A percentile compares a stretch with the other conserved stretches of the same genome.
These are phyloP conservation scores for Globisporangium recalcitrans DNA, from an alignment of 352 stramenopile genomes.

Conservation along the genomic window DNA sequence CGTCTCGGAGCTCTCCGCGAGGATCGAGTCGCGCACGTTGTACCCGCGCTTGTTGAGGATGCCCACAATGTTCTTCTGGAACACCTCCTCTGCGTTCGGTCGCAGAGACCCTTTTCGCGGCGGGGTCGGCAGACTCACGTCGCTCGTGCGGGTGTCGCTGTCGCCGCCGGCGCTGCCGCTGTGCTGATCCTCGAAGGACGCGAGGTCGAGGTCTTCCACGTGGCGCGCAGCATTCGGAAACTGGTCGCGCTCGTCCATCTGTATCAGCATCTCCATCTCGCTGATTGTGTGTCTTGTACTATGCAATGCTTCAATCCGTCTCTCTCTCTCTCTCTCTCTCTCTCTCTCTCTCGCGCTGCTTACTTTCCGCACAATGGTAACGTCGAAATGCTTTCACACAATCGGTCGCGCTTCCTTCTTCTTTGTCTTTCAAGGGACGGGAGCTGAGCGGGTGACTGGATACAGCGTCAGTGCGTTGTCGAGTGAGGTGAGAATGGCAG, in stretches of 20 bases:
- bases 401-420: not conserved
- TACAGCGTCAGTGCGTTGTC: not conserved
- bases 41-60: conserved; percentile 83
- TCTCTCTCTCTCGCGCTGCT: conserved; percentile 1
- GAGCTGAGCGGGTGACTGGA: not conserved
- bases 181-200: conserved; percentile 4
- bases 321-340: too few species aligned
- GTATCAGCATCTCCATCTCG: conserved; percentile 8
- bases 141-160: conserved; percentile 10
- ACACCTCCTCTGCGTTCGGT: conserved; percentile 45
- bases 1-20: conserved; percentile 47
- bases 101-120: conserved; percentile 15
- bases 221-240: not conserved
- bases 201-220: conserved; percentile 3
- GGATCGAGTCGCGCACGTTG: conserved; percentile 65
- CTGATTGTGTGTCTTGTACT: not conserved
- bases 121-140: conserved; percentile 11
- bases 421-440: not conserved
- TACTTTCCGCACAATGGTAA: not conserved
- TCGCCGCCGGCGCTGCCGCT: not conserved
- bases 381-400: not conserved
- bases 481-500: not conserved
- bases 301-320: not conserved
- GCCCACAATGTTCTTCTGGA: conserved; percentile 63
- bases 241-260: conserved; percentile 8